A percentile compares a stretch with the other conserved stretches of the same genome.
Conservation (phyloP, 805 yeast species). For the Zygosaccharomyces kombuchaensis region DNA sequence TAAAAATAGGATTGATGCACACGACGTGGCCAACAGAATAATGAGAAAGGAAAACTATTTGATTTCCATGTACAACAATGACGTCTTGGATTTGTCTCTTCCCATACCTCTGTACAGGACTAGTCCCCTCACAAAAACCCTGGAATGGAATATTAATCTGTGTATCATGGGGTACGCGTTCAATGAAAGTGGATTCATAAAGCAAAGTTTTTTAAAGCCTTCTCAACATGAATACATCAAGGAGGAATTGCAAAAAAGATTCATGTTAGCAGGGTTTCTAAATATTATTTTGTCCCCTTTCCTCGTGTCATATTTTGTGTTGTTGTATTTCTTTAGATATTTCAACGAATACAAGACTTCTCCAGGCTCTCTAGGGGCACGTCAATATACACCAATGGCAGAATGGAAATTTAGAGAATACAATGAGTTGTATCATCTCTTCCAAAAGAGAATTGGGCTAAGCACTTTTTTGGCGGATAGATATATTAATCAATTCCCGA, state of each 20-base stretch:
- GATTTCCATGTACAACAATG: conserved; percentile 82
- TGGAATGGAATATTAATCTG: conserved; percentile 91
- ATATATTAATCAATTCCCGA: conserved; percentile 89
- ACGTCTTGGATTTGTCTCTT: conserved; percentile 62
- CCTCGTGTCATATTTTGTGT: conserved; percentile 72
- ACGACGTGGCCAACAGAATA: conserved; percentile 89
- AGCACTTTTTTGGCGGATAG: conserved; percentile 76
- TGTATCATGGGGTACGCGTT: conserved; percentile 86
- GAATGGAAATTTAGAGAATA: conserved; percentile 94
- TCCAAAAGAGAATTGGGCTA: conserved; percentile 69
- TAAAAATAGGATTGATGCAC: conserved; percentile 78
- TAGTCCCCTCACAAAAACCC: conserved; percentile 65
- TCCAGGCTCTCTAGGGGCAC: conserved; percentile 73
- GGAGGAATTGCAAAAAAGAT: conserved; percentile 69
- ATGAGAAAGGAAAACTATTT: conserved; percentile 94
- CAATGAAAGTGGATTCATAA: conserved; percentile 76
- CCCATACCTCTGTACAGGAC: conserved; percentile 45
- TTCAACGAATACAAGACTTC: conserved; percentile 89
- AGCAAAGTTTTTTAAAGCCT: conserved; percentile 65
- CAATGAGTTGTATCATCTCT: conserved; percentile 87
- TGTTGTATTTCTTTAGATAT: conserved; percentile 82
- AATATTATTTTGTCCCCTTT: conserved; percentile 83
- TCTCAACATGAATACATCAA: conserved; percentile 62
- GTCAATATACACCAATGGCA: conserved; percentile 92
- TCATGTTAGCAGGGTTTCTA: conserved; percentile 81